Percentiles rank a stretch among this genome's conserved stretches.
Evolutionary conservation across 495 filamentous ascomycete genomes (phyloP).

Genomic region (Penicillium paradoxum): DNA sequence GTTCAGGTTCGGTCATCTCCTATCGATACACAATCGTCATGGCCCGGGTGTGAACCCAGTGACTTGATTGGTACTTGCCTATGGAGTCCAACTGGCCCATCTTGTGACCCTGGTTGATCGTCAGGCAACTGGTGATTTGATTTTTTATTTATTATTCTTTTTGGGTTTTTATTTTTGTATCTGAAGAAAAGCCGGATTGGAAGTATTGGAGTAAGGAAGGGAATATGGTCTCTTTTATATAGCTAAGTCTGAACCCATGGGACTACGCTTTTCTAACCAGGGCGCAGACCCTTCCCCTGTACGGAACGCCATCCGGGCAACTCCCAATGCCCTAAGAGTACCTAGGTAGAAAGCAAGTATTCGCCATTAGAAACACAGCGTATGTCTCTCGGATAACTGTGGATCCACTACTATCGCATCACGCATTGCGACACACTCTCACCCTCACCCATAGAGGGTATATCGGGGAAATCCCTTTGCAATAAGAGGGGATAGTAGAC

Average conservation of each 20-base stretch:
- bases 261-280: neutral
- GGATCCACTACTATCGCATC: neutral
- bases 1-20: neutral
- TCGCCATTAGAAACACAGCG: neutral
- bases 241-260: conserved; percentile 7
- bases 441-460: no score
- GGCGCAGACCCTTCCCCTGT: conserved; percentile 15
- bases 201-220: no score
- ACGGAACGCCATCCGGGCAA: conserved; percentile 8
- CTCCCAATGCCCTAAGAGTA: neutral
- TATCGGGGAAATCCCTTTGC: no score
- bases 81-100: conserved; percentile 3
- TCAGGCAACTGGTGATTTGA: conserved; percentile 22
- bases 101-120: conserved; percentile 29
- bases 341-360: neutral
- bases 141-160: neutral
- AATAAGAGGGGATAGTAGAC: neutral
- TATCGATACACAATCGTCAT: conserved; percentile 4
- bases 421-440: neutral
- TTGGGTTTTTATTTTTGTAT: neutral
- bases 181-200: no score
- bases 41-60: neutral
- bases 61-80: conserved; percentile 17
- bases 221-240: no score
- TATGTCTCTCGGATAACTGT: neutral